A percentile compares a stretch with the other conserved stretches of the same genome.
Conservation (phyloP, 176 grass and related monocot species). For the Musa schizocarpa region DNA sequence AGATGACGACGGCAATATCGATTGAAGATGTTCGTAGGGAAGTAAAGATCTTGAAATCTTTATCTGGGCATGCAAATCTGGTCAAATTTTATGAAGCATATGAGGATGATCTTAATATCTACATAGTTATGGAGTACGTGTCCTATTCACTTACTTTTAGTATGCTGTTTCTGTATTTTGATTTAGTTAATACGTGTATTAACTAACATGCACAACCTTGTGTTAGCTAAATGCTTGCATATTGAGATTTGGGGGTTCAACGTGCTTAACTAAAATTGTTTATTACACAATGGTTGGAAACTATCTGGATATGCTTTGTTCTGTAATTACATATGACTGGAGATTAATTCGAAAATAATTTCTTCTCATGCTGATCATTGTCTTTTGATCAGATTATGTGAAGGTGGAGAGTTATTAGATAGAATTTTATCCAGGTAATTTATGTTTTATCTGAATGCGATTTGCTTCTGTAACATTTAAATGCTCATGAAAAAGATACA, state of each 20-base stretch:
- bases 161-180: not conserved
- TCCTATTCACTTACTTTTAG: constrained; percentile 6
- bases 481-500: constrained; percentile 21
- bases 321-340: constrained; percentile 5
- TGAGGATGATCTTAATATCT: constrained; percentile 84
- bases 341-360: constrained; percentile 27
- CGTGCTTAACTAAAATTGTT: too few species aligned
- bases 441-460: constrained; percentile 23
- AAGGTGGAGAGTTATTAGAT: constrained; percentile 92
- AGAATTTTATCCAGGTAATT: constrained; percentile 91
- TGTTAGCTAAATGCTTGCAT: too few species aligned
- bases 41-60: constrained; percentile 91
- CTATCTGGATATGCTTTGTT: not conserved
- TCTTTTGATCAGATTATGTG: constrained; percentile 65
- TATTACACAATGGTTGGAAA: not conserved
- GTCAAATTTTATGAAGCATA: constrained; percentile 98
- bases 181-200: not conserved
- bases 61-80: constrained; percentile 78
- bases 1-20: constrained; percentile 97
- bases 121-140: constrained; percentile 99
- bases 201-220: not conserved
- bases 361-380: constrained; percentile 14
- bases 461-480: constrained; percentile 20
- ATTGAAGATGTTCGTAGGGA: constrained; percentile 99
- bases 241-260: too few species aligned